Evolutionary conservation across 352 stramenopile genomes (phyloP).

Genomic region (Globisporangium viniferum): DNA sequence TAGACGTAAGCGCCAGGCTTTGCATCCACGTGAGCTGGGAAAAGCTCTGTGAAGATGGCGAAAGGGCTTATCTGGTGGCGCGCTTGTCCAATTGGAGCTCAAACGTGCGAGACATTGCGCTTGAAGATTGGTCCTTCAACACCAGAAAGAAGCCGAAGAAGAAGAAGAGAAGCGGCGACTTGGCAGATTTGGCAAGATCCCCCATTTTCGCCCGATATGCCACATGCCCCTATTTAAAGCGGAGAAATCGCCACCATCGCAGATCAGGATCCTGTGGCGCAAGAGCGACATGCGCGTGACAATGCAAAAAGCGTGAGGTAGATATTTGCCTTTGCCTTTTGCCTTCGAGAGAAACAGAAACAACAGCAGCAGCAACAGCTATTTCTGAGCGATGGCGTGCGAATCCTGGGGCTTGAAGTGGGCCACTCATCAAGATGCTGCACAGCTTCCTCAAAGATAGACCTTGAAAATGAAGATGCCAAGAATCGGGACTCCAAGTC

Average conservation of each 20-base stretch:
- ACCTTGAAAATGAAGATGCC: background rate
- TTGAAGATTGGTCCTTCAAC: background rate
- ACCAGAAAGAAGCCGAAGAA: background rate
- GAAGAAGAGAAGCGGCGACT: background rate
- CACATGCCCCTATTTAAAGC: conserved; percentile 7
- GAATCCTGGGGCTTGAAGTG: background rate
- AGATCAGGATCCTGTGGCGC: background rate
- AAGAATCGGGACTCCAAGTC: background rate
- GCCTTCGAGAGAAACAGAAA: background rate
- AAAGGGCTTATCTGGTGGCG: background rate
- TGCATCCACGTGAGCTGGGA: background rate
- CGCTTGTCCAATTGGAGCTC: background rate
- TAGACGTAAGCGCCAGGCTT: background rate
- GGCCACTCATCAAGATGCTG: background rate
- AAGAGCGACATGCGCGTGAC: background rate
- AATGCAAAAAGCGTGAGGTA: background rate
- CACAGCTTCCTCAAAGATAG: background rate
- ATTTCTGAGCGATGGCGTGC: background rate
- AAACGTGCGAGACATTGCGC: background rate
- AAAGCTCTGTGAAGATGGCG: background rate
- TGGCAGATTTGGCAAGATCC: background rate
- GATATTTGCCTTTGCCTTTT: background rate
- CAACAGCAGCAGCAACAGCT: background rate
- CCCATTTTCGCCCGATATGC: background rate
- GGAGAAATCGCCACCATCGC: background rate